phyloP scores from a whole-genome alignment of 371 early-diverging fungal genomes.

The Apophysomyces variabilis region DNA sequence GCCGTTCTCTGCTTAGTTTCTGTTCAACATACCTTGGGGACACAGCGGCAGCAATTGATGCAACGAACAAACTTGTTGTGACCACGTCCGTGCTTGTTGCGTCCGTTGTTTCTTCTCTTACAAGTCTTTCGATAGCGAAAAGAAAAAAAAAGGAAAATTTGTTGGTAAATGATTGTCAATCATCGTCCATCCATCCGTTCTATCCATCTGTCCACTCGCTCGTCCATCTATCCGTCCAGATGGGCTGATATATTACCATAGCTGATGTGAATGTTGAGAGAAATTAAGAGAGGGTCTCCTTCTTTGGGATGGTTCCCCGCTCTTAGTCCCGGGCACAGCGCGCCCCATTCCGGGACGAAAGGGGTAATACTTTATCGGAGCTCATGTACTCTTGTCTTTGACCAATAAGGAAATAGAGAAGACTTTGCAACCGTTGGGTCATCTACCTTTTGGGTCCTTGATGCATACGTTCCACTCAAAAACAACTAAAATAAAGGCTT shows the following conservation, averaged over 20 bases:
- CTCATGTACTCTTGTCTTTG: no score
- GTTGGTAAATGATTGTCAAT: background rate
- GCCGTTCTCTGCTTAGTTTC: background rate
- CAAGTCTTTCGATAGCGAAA: constrained; percentile 64
- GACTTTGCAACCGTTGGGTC: no score
- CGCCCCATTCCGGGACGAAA: no score
- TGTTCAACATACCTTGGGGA: constrained; percentile 77
- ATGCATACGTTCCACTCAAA: no score
- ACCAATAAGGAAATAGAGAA: no score
- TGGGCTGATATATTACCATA: background rate
- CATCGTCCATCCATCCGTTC: no score
- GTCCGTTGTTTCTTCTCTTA: constrained; percentile 99
- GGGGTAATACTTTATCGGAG: no score
- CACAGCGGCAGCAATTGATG: constrained; percentile 98
- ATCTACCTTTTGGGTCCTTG: no score
- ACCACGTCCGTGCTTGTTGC: constrained; percentile 98
- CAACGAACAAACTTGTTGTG: constrained; percentile 97
- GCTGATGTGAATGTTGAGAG: constrained; percentile 7
- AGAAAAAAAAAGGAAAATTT: background rate
- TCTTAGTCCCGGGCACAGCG: background rate
- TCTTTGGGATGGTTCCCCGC: constrained; percentile 2
- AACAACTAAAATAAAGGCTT: no score
- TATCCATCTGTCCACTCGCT: background rate
- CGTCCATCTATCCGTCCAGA: background rate
- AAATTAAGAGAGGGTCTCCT: constrained; percentile 7